Base-by-base conservation (phyloP, 495 filamentous ascomycete species). In the Podospora sp. region DNA sequence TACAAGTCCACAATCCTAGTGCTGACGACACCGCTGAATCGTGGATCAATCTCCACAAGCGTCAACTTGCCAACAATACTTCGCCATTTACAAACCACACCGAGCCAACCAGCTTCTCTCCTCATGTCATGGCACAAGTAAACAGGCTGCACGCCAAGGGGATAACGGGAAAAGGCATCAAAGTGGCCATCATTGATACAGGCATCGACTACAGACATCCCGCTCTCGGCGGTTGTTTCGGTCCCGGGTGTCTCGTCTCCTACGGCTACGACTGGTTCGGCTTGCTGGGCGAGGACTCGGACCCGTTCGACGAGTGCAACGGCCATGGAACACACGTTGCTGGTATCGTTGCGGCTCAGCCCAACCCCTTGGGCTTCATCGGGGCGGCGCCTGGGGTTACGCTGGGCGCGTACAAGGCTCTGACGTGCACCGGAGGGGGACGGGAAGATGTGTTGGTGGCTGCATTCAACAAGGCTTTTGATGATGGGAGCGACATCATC, bases 171-270 rank as follows among this genome's bases (percentile, higher is more conserved):
- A 74, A 76, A 60, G 77, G 76, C 49, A 64, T 80, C 67, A 76
- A 76, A 49, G 72, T 81, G 58, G 79, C 71, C 24, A 73, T 81
- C 22, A 71, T 81, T 22, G 79, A 81, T 64, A 76, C 74, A 5
- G 79, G 79, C 20, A 76, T 84, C 64, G 84, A 86, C 69, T 86
- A 85, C 68, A 81, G 65, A 1, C 83, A 85, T 51, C 82, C 84
- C 3, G 82, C 82, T 12, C 76, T 86, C 2, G 84, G 84, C 40
- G 84, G 83, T 36, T 84, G 82, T 36, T 79, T 84, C 66, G 78
- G 82, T 6, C 66, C 75, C 6, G 83, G 80, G 8, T 85, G 81
- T 66, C 71, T 83, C 67, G 79, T 85, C 22, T 73, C 74, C 29
- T 82, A 75, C 12, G 83, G 83, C 16, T 75, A 68, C 27, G 82